Conservation (phyloP, 116 monocot species). For the Iris pallida region DNA sequence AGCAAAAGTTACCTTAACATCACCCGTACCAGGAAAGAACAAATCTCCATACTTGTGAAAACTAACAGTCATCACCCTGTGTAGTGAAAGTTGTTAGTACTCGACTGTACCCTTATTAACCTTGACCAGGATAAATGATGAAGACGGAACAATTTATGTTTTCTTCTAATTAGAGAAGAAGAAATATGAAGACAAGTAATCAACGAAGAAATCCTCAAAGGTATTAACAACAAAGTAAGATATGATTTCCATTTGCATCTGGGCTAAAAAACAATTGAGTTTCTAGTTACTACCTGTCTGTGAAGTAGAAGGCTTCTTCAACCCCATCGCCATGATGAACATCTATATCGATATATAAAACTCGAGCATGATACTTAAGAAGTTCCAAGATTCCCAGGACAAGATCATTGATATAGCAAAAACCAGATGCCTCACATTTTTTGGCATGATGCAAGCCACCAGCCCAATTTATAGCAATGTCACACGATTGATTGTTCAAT, state of each 20-base stretch:
- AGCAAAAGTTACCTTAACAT: slow-evolving; percentile 68
- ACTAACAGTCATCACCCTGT: slow-evolving; percentile 95
- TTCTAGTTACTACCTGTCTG: slow-evolving; percentile 99
- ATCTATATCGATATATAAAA: slow-evolving; percentile 97
- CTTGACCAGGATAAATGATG: background rate
- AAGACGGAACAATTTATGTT: background rate
- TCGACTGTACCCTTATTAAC: background rate
- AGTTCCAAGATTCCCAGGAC: slow-evolving; percentile 96
- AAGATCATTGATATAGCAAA: slow-evolving; percentile 96
- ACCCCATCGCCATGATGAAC: slow-evolving; percentile 99
- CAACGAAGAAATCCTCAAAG: no score
- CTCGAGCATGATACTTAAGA: slow-evolving; percentile 93
- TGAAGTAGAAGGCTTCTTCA: slow-evolving; percentile 98
- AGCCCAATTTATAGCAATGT: slow-evolving; percentile 98
- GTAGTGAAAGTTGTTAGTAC: background rate
- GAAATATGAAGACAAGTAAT: no score
- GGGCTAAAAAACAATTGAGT: background rate
- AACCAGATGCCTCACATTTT: slow-evolving; percentile 85
- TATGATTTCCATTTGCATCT: no score
- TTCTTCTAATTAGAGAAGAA: no score
- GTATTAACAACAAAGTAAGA: no score
- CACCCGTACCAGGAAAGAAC: slow-evolving; percentile 97
- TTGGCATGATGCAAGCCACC: slow-evolving; percentile 99
- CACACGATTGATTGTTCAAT: slow-evolving; percentile 80
- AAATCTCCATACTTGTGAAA: slow-evolving; percentile 95